Evolutionary conservation across 1,284 basidiomycete species (phyloP).

Genomic region (Hemileia vastatrix): DNA sequence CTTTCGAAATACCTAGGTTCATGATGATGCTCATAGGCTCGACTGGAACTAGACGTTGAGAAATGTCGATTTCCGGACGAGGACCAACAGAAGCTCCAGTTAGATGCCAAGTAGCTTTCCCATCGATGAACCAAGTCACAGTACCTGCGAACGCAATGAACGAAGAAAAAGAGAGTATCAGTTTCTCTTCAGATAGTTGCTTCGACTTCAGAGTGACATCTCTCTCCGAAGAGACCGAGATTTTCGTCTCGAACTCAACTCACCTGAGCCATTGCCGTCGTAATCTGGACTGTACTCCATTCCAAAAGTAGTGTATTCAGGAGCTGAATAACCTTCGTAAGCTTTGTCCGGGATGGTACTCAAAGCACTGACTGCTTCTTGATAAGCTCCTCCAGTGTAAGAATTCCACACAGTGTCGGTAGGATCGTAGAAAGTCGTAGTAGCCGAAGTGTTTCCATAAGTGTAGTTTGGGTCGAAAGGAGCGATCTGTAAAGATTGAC

Average conservation of each 20-base stretch:
- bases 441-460: slow-evolving; percentile 28
- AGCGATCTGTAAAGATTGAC: slow-evolving; percentile 39
- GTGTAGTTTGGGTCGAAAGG: slow-evolving; percentile 36
- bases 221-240: too few relatives aligned
- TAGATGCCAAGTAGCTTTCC: slow-evolving; percentile 65
- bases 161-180: background rate
- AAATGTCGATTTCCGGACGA: slow-evolving; percentile 58
- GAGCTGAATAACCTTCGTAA: slow-evolving; percentile 12
- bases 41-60: slow-evolving; percentile 63
- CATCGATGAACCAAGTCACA: slow-evolving; percentile 57
- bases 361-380: slow-evolving; percentile 37
- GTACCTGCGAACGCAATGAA: slow-evolving; percentile 16
- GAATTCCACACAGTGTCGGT: slow-evolving; percentile 46
- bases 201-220: background rate
- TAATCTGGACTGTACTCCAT: slow-evolving; percentile 40
- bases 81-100: slow-evolving; percentile 60
- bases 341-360: slow-evolving; percentile 34
- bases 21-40: slow-evolving; percentile 59
- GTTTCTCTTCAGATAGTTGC: background rate
- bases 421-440: slow-evolving; percentile 29
- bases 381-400: slow-evolving; percentile 37
- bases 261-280: slow-evolving; percentile 28
- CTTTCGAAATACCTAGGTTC: slow-evolving; percentile 26
- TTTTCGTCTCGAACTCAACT: background rate
- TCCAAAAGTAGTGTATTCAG: slow-evolving; percentile 32